Evolutionary conservation across 2,329 filamentous ascomycete genomes (phyloP), one percentile per base, ranked within the genome.

Genomic region (Raffaelea arxii): DNA sequence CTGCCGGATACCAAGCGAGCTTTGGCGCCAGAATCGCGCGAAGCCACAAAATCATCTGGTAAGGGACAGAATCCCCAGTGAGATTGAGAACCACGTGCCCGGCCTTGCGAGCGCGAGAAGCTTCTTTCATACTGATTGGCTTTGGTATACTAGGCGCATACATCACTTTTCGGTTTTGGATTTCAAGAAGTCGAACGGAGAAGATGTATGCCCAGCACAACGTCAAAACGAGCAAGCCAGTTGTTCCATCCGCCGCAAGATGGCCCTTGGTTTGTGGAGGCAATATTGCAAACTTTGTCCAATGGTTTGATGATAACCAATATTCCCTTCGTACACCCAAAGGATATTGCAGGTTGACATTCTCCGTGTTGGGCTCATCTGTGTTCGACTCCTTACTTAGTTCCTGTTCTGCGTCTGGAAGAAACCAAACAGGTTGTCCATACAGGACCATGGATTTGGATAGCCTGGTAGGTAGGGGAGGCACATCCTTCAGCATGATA

Each of bases 171-270:
- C 45, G 37, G 18, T 35, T 30, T 23, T 46, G 47, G 6, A 46
- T 43, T 39, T 51, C 47, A 21, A 49, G 39, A 25, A 51, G 45
- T 16, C 42, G 27, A 2, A 37, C 43, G 14, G 47, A 49, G 12
- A 52, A 25, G 21, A 49, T 49, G 36, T 52, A 52, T 16, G 47
- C 47, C 50, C 45, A 52, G 40, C 45, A 49, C 18, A 49, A 25
- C 25, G 40, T 44, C 35, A 49, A 39, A 18, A 46, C 35, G 38
- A 39, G 25, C 23, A 51, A 25, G n/a, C 39, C 44, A 18, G 32
- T 46, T 25, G 43, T 43, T 10, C 37, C 37, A 39, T 39, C 37
- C 21, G 37, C 37, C 18, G 18, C 10, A 18, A 14, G 18, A 39
- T 6, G 9, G 37, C 24, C 37, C 7, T 11, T 18, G 21, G 18